Percentiles rank a stretch among this genome's conserved stretches.
Conservation (phyloP, 2,329 filamentous ascomycete species). For the Pyricularia sp. region DNA sequence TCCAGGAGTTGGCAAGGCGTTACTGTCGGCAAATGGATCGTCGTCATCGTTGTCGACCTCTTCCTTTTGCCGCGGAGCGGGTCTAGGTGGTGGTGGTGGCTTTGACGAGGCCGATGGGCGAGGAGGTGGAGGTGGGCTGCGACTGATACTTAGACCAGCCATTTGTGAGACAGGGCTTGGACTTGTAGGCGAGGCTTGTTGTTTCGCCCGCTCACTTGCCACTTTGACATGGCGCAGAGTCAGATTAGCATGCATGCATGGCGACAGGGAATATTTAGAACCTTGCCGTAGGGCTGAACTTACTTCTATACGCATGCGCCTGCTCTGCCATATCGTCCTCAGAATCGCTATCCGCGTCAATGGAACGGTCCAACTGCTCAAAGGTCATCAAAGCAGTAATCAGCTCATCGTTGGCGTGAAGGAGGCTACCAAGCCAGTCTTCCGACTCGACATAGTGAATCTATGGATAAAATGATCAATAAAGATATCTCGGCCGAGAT, state of each 20-base stretch:
- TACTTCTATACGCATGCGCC: constrained; percentile 55
- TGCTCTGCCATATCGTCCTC: constrained; percentile 60
- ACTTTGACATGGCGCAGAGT: constrained; percentile 23
- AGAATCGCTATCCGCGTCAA: constrained; percentile 65
- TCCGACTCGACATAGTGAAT: constrained; percentile 88
- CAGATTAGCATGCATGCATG: constrained; percentile 1
- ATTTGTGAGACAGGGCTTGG: constrained; percentile 24
- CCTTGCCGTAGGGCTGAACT: constrained; percentile 13
- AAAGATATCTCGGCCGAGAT: neutral
- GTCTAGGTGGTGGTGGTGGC: constrained; percentile 32
- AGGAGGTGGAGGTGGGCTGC: constrained; percentile 31
- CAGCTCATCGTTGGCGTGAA: constrained; percentile 94
- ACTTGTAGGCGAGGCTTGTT: constrained; percentile 29
- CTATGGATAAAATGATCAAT: constrained; percentile 21
- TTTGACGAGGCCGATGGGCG: constrained; percentile 34
- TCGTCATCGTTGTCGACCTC: constrained; percentile 68
- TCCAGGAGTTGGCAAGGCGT: constrained; percentile 45
- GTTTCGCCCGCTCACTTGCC: constrained; percentile 42
- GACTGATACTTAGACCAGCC: constrained; percentile 31
- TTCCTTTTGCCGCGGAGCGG: constrained; percentile 25
- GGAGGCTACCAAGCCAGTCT: constrained; percentile 81
- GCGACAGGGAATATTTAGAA: constrained; percentile 7
- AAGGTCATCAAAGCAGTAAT: constrained; percentile 88
- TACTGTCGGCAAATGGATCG: constrained; percentile 78
- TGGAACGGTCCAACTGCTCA: constrained; percentile 83